A percentile compares a stretch with the other conserved stretches of the same genome.
These are phyloP conservation scores for Notholithocarpus densiflorus DNA, from an alignment of 306 rosid genomes.

Conservation along the genomic window DNA sequence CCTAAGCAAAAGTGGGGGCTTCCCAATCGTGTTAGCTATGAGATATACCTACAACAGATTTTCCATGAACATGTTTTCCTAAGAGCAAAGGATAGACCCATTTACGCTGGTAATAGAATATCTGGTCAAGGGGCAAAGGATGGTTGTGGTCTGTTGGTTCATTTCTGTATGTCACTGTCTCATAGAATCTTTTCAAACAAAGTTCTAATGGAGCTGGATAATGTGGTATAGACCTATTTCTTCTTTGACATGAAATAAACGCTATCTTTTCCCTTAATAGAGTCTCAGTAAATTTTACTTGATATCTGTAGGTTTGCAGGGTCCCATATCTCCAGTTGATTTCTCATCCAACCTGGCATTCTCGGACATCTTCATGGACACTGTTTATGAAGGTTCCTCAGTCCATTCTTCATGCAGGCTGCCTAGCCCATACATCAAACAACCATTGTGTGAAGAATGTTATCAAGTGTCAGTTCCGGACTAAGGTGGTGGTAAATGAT, in stretches of 20 bases:
- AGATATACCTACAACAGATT: conserved; percentile 83
- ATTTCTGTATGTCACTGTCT: conserved; percentile 75
- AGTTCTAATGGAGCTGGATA: conserved; percentile 84
- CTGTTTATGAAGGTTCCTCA: conserved; percentile 68
- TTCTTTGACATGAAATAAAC: not conserved
- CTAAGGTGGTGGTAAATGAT: conserved; percentile 73
- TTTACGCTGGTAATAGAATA: conserved; percentile 36
- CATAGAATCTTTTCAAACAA: conserved; percentile 82
- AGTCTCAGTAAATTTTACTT: conserved; percentile 13
- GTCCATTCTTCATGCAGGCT: conserved; percentile 48
- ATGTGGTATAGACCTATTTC: conserved; percentile 51
- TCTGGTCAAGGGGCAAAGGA: conserved; percentile 56
- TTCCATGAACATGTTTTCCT: conserved; percentile 73
- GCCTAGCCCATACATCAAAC: conserved; percentile 44
- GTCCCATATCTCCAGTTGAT: conserved; percentile 72
- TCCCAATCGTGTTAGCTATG: conserved; percentile 62
- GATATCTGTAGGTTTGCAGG: conserved; percentile 55
- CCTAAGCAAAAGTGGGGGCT: conserved; percentile 39
- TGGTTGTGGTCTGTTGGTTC: conserved; percentile 78
- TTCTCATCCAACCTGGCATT: conserved; percentile 89
- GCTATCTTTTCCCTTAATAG: conserved; percentile 12
- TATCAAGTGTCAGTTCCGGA: conserved; percentile 65
- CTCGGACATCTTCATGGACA: conserved; percentile 89
- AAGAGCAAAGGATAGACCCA: conserved; percentile 51
- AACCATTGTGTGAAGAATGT: conserved; percentile 30